Conservation (phyloP, 78 protist species). For the Dictyostelium citrinum region DNA sequence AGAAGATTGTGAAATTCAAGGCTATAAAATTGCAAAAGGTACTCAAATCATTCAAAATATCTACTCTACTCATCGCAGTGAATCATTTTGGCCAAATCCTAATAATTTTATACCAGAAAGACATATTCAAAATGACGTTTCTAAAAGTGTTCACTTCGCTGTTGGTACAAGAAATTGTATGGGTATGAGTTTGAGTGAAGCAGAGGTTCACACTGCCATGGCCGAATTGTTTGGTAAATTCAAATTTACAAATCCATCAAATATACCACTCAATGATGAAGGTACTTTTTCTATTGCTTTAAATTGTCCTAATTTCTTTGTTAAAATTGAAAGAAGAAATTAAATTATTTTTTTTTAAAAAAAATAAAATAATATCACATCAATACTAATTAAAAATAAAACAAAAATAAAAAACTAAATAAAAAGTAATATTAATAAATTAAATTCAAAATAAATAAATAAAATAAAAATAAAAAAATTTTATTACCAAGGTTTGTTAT, state of each 20-base stretch:
- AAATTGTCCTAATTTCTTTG: neutral
- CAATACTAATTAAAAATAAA: no score
- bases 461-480: no score
- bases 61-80: neutral
- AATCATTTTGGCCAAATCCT: neutral
- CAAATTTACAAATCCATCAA: conserved; percentile 7
- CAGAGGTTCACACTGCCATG: neutral
- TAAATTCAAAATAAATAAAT: no score
- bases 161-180: conserved; percentile 39
- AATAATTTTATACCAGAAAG: conserved; percentile 32
- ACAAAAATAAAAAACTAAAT: neutral
- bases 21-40: conserved; percentile 33
- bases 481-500: no score
- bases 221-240: conserved; percentile 10
- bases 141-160: neutral
- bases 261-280: neutral
- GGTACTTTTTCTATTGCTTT: neutral
- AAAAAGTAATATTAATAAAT: no score
- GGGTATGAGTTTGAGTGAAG: conserved; percentile 4
- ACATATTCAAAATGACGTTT: neutral
- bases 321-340: conserved; percentile 2
- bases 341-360: no score
- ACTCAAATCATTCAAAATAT: conserved; percentile 23
- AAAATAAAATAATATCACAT: no score
- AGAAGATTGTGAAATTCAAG: neutral